Percentiles rank a stretch among this genome's conserved stretches.
These are phyloP conservation scores for Leccinum ponderosum DNA, from an alignment of 1,284 basidiomycete species.

Conservation along the genomic window DNA sequence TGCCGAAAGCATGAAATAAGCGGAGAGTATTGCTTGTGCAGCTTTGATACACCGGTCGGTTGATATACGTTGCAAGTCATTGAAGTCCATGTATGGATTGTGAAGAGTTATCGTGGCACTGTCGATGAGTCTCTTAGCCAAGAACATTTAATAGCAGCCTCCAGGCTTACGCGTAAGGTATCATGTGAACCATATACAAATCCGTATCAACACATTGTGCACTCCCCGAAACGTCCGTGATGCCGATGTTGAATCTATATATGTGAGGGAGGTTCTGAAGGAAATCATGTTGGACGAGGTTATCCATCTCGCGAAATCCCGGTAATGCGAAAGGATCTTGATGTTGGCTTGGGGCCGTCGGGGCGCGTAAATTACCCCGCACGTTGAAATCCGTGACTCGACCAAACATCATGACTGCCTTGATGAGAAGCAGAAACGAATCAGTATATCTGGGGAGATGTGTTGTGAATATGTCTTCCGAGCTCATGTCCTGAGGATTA, in stretches of 20 bases:
- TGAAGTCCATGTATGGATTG: conserved; percentile 76
- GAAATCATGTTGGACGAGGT: conserved; percentile 64
- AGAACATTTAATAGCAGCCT: conserved; percentile 5
- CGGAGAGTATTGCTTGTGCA: conserved; percentile 66
- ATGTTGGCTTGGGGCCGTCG: conserved; percentile 57
- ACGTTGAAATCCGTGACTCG: conserved; percentile 81
- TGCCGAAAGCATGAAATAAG: conserved; percentile 71
- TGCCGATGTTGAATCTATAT: conserved; percentile 60
- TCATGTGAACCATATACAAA: conserved; percentile 79
- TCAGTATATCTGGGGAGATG: conserved; percentile 78
- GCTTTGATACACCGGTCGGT: conserved; percentile 71
- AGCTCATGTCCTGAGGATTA: conserved; percentile 71
- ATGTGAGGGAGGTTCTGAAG: conserved; percentile 65
- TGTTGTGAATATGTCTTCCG: conserved; percentile 60
- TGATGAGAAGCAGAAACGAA: conserved; percentile 75
- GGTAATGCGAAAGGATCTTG: conserved; percentile 66
- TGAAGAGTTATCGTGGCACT: conserved; percentile 85
- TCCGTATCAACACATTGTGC: conserved; percentile 70
- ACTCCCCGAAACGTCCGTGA: conserved; percentile 52
- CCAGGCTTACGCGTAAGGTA: conserved; percentile 71
- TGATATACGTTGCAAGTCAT: conserved; percentile 60
- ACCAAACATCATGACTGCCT: conserved; percentile 80
- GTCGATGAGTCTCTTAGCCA: conserved; percentile 9
- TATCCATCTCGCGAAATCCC: conserved; percentile 68
- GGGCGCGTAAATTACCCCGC: conserved; percentile 62